Base-by-base conservation (phyloP, 139 green algal species). In the Zygnema circumcarinatum region DNA sequence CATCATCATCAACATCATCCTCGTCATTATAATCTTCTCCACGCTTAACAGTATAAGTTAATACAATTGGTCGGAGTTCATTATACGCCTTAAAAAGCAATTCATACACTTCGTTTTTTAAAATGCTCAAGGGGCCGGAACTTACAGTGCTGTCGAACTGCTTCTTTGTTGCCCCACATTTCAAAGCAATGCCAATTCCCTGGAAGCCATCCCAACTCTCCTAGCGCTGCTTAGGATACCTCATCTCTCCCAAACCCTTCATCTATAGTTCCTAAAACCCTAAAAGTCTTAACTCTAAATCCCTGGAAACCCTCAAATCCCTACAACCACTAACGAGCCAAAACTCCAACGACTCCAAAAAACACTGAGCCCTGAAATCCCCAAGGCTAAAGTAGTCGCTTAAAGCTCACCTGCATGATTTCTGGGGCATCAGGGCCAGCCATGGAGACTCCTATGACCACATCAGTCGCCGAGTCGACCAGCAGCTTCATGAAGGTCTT, bases 371-470 rank as follows among this genome's bases (percentile, higher is more conserved):
- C n/a, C n/a, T n/a, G n/a, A n/a, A n/a, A n/a, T n/a, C n/a, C n/a
- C n/a, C n/a, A n/a, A n/a, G n/a, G n/a, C n/a, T n/a, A n/a, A n/a
- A n/a, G n/a, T n/a, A n/a, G n/a, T n/a, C n/a, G n/a, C n/a, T n/a
- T n/a, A n/a, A 72, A 74, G 1, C 79, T 42, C 20, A 89, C 84
- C 84, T 99, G 96, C 95, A 99, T 97, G 88, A 99, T 99, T 91
- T 99, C 97, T 0, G 94, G 93, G 0, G 96, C 89, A n/a, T 99
- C 96, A 7, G 94, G 92, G 40, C 97, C 97, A 20, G 98, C 94
- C 96, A 99, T 99, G 94, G 98, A 96, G 25, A 92, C 93, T 11
- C 97, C 97, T n/a, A 93, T 21, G 32, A 95, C 94, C 87, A 93
- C 93, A 67, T 98, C 93, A 21, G 83, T 97, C 2, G 86, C 79